phyloP scores from a whole-genome alignment of 352 stramenopile species.

The Phytophthora ramorum region DNA sequence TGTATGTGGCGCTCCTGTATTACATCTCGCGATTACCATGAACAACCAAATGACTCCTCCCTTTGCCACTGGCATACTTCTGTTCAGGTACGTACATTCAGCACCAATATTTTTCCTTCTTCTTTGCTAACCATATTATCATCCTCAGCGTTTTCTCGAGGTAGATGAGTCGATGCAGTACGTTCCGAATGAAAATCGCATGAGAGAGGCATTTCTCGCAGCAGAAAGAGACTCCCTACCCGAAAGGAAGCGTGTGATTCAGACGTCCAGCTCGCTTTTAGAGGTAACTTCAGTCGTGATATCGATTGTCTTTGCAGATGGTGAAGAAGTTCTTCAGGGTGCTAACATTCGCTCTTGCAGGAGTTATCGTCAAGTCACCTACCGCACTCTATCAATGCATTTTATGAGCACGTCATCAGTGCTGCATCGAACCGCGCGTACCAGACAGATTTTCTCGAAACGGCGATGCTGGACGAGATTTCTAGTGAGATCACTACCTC shows the following conservation, averaged over 20 bases:
- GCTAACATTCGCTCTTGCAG: constrained; percentile 16
- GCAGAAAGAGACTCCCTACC: constrained; percentile 16
- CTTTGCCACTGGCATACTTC: constrained; percentile 44
- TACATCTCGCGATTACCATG: background rate
- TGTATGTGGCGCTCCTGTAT: constrained; percentile 54
- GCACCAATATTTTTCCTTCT: background rate
- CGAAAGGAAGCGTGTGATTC: constrained; percentile 33
- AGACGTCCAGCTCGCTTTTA: constrained; percentile 41
- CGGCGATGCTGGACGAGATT: background rate
- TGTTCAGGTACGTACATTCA: constrained; percentile 28
- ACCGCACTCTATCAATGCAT: constrained; percentile 38
- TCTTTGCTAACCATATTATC: constrained; percentile 7
- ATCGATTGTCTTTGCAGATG: background rate
- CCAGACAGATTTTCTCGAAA: constrained; percentile 7
- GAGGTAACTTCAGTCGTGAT: constrained; percentile 25
- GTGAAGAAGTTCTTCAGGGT: background rate
- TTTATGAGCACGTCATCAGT: constrained; percentile 42
- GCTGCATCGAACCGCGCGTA: constrained; percentile 35
- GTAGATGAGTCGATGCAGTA: constrained; percentile 42
- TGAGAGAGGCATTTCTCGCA: constrained; percentile 15
- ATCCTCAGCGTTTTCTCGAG: constrained; percentile 27
- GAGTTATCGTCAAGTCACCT: constrained; percentile 50
- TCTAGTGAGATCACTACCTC: background rate
- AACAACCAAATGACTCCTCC: background rate
- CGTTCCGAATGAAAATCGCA: constrained; percentile 21